Base-by-base conservation (phyloP, 1,284 basidiomycete genomes). In the Microbotryomycetes sp. region DNA sequence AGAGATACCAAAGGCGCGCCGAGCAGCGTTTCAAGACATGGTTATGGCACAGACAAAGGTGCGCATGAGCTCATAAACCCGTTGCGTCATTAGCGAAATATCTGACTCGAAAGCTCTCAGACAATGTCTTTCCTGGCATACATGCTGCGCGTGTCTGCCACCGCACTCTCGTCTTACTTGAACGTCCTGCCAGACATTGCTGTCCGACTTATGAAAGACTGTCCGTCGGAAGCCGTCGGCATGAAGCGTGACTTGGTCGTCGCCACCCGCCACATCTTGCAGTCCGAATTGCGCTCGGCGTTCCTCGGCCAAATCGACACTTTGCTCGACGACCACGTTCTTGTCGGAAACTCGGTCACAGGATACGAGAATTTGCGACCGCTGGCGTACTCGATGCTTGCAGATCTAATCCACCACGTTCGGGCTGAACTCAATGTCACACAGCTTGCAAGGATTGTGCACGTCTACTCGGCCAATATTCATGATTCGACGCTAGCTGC, bases 41-140 rank as follows among this genome's bases (percentile, higher is more conserved):
- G 85, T 97, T 67, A 85, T 85, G 59, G 88, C 91, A 0, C 94
- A 99, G 76, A 89, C 96, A 73, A 98, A 93, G 81, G 90, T 88
- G 66, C 51, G 74, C 54, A 11, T n/a, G 18, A 31, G 16, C 16
- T 46, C n/a, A 15, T 41, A 21, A 45, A 1, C 48, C 52, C 41
- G 7, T 27, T 6, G 45, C n/a, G 18, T 45, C 16, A 49, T 23
- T 56, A 35, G 35, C 54, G 29, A 60, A 28, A 29, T 26, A 16
- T 31, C 11, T 27, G 21, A 9, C n/a, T 48, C 13, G 2, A 15
- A 35, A 23, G n/a, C 18, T 2, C 15, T 50, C 59, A 92, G 89
- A 87, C 91, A 68, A 84, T 97, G 75, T 93, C 91, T 4, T 97
- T 92, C 75, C 79, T 97, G 50, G 90, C 92, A 1, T 97, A 92